Percentiles rank a stretch among this genome's conserved stretches.
Conservation (phyloP, 1,284 basidiomycete genomes). For the Quambalaria eucalypti region DNA sequence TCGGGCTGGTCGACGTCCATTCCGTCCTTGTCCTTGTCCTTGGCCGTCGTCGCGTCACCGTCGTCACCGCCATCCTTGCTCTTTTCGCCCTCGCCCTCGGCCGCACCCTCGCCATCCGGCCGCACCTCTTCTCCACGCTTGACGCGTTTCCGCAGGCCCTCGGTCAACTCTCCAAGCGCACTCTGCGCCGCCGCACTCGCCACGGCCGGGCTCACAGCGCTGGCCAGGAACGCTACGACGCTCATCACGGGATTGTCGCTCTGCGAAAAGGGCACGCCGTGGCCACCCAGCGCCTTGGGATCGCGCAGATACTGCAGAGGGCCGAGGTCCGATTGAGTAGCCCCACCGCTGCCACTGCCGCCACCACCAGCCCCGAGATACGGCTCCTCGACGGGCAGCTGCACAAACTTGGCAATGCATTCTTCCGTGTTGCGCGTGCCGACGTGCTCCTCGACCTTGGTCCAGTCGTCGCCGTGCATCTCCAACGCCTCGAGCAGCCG, state of each 20-base stretch:
- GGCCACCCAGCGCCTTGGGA: constrained; percentile 12
- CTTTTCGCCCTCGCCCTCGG: constrained; percentile 5
- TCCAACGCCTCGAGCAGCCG: constrained; percentile 86
- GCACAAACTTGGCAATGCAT: constrained; percentile 89
- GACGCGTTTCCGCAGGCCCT: constrained; percentile 28
- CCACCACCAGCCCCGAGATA: constrained; percentile 56
- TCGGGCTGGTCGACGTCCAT: constrained; percentile 27
- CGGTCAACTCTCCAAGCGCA: constrained; percentile 58
- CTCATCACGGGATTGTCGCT: constrained; percentile 97
- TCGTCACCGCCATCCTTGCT: constrained; percentile 49
- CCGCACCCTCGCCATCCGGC: constrained; percentile 2
- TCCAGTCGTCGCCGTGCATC: constrained; percentile 98
- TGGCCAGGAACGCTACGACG: constrained; percentile 91
- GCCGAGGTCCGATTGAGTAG: constrained; percentile 56
- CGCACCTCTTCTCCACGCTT: constrained; percentile 11
- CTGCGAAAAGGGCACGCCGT: constrained; percentile 67
- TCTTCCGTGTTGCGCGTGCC: constrained; percentile 82
- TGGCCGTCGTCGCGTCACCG: constrained; percentile 47
- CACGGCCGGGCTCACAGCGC: constrained; percentile 79
- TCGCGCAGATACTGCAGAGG: constrained; percentile 59
- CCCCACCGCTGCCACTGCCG: neutral
- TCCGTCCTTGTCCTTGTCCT: constrained; percentile 10
- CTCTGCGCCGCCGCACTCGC: constrained; percentile 88
- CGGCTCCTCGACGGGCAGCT: constrained; percentile 90
- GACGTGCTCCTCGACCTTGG: constrained; percentile 80